phyloP scores from a whole-genome alignment of 805 yeast species.

The Cyberlindnera americana region DNA sequence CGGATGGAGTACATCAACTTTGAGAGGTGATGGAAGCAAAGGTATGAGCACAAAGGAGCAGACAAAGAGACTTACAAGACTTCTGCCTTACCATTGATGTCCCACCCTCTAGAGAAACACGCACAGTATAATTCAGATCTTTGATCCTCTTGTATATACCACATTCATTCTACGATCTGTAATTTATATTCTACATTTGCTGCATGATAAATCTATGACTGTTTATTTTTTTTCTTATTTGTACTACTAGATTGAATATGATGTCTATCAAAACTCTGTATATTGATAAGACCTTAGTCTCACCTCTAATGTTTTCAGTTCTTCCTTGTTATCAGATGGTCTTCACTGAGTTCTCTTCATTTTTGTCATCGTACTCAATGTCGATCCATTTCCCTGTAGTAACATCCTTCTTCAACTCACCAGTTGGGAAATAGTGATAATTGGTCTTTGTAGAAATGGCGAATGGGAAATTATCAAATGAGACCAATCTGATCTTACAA shows the following conservation, averaged over 20 bases:
- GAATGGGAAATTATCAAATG: slow-evolving; percentile 82
- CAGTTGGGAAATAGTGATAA: slow-evolving; percentile 83
- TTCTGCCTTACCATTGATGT: slow-evolving; percentile 34
- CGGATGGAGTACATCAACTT: slow-evolving; percentile 68
- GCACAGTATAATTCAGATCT: no score
- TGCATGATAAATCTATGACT: not conserved
- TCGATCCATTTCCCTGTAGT: slow-evolving; percentile 52
- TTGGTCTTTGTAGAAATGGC: slow-evolving; percentile 85
- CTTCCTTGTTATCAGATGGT: slow-evolving; percentile 17
- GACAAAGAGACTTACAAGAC: slow-evolving; percentile 52
- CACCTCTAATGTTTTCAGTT: no score
- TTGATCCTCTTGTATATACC: not conserved
- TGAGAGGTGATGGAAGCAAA: slow-evolving; percentile 58
- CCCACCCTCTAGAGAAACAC: no score
- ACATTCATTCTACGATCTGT: no score
- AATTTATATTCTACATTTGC: not conserved
- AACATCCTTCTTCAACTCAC: slow-evolving; percentile 49
- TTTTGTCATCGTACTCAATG: slow-evolving; percentile 41
- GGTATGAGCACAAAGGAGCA: slow-evolving; percentile 54
- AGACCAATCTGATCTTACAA: slow-evolving; percentile 73
- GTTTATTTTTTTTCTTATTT: not conserved
- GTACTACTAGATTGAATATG: no score
- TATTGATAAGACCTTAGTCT: no score
- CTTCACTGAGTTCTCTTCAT: slow-evolving; percentile 25
- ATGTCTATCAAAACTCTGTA: no score